Conservation (phyloP, 2,329 filamentous ascomycete genomes). For the Furcasterigmium furcatum region DNA sequence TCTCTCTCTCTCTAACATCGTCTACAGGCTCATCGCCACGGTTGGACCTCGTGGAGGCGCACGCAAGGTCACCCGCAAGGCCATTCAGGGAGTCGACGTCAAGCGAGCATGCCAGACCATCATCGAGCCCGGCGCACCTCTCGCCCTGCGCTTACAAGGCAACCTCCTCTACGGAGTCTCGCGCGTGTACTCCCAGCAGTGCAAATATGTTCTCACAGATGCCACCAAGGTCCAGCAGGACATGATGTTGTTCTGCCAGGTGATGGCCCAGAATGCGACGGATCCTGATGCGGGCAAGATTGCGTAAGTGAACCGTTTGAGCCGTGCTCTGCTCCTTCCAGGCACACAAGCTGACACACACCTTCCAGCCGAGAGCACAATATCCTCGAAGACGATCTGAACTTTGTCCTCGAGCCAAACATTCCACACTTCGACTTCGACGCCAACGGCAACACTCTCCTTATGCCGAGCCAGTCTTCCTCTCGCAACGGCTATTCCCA, state of each 20-base stretch:
- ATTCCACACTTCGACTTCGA: slow-evolving; percentile 56
- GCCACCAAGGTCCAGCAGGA: slow-evolving; percentile 70
- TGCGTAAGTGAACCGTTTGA: slow-evolving; percentile 59
- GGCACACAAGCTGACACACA: slow-evolving; percentile 34
- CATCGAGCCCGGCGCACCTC: slow-evolving; percentile 73
- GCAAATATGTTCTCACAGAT: slow-evolving; percentile 79
- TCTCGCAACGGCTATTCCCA: slow-evolving; percentile 34
- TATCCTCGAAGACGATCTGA: slow-evolving; percentile 76
- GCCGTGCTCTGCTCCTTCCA: too few relatives aligned
- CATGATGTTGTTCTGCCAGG: slow-evolving; percentile 66
- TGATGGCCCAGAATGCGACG: slow-evolving; percentile 54
- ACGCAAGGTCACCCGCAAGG: slow-evolving; percentile 76
- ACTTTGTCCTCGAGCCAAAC: slow-evolving; percentile 66
- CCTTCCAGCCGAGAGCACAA: slow-evolving; percentile 67
- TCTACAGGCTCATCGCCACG: slow-evolving; percentile 95
- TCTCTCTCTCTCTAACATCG: too few relatives aligned
- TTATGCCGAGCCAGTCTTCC: slow-evolving; percentile 31
- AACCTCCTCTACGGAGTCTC: slow-evolving; percentile 85
- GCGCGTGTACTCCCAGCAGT: slow-evolving; percentile 84
- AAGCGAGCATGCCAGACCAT: slow-evolving; percentile 87
- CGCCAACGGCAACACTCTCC: slow-evolving; percentile 25
- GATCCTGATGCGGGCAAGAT: slow-evolving; percentile 70
- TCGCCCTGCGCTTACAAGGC: slow-evolving; percentile 86
- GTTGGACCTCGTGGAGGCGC: slow-evolving; percentile 65
- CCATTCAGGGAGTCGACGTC: slow-evolving; percentile 85